These are phyloP conservation scores for Colletotrichum nymphaeae DNA, from an alignment of 2,329 filamentous ascomycete species.

Conservation along the genomic window DNA sequence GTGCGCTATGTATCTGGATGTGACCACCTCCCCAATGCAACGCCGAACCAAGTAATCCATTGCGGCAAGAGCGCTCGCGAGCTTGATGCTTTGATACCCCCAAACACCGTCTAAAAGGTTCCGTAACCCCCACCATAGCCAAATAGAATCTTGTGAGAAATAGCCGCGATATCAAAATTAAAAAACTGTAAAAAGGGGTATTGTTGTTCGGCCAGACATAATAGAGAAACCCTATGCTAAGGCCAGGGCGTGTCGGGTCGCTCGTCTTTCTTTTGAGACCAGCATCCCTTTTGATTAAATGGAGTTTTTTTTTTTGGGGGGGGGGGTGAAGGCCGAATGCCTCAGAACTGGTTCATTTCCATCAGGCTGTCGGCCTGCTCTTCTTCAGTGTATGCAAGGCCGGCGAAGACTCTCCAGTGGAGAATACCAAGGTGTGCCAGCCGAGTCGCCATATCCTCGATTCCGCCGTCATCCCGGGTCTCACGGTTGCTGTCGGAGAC, in stretches of 20 bases:
- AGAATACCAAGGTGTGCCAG: slow-evolving; percentile 86
- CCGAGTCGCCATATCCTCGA: slow-evolving; percentile 78
- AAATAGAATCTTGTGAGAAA: slow-evolving; percentile 29
- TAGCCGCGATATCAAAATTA: slow-evolving; percentile 31
- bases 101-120: slow-evolving; percentile 33
- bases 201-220: slow-evolving; percentile 35
- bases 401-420: slow-evolving; percentile 91
- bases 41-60: slow-evolving; percentile 25
- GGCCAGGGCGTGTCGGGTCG: slow-evolving; percentile 4
- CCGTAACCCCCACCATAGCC: slow-evolving; percentile 18
- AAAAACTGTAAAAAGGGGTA: slow-evolving; percentile 36
- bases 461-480: slow-evolving; percentile 62
- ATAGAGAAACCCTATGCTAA: slow-evolving; percentile 19
- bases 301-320: background rate
- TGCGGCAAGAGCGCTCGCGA: slow-evolving; percentile 18
- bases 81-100: slow-evolving; percentile 29
- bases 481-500: slow-evolving; percentile 50
- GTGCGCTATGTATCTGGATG: slow-evolving; percentile 34
- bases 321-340: background rate
- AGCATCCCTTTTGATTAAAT: slow-evolving; percentile 12
- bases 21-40: slow-evolving; percentile 22
- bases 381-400: slow-evolving; percentile 73
- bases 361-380: slow-evolving; percentile 47
- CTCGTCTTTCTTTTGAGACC: slow-evolving; percentile 2
- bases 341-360: slow-evolving; percentile 43